These are phyloP conservation scores for Elongisporangium anandrum DNA, from an alignment of 352 stramenopile genomes.

Conservation along the genomic window DNA sequence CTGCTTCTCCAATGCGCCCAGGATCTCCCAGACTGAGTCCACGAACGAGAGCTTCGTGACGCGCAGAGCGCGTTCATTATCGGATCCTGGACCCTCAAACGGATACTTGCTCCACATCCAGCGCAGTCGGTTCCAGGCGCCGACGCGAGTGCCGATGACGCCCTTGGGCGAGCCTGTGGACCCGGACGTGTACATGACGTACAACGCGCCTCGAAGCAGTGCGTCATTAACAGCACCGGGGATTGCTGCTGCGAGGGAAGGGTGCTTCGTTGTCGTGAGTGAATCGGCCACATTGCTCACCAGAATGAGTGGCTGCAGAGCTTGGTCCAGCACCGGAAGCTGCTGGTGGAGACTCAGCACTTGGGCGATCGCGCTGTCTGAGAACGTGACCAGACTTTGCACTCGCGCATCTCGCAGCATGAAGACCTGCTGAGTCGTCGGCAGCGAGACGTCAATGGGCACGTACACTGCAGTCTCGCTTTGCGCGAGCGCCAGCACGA, in stretches of 20 bases:
- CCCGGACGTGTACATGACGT: constrained; percentile 60
- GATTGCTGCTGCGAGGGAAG: not conserved
- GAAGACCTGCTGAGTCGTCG: constrained; percentile 20
- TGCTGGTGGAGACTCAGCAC: constrained; percentile 14
- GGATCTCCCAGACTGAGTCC: constrained; percentile 52
- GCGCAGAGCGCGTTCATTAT: constrained; percentile 30
- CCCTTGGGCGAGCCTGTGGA: constrained; percentile 37
- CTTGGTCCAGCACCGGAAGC: not conserved
- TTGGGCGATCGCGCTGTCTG: constrained; percentile 2
- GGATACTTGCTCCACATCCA: constrained; percentile 47
- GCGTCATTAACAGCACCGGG: not conserved
- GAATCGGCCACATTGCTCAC: not conserved
- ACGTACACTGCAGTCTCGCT: constrained; percentile 36
- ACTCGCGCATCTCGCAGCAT: constrained; percentile 18
- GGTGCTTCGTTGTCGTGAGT: not conserved
- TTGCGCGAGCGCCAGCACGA: constrained; percentile 28
- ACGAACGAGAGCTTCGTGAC: constrained; percentile 45
- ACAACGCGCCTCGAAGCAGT: constrained; percentile 14
- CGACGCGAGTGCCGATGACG: constrained; percentile 40
- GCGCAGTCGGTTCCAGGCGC: constrained; percentile 31
- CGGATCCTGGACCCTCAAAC: constrained; percentile 20
- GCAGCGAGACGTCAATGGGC: constrained; percentile 29
- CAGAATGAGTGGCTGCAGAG: constrained; percentile 15
- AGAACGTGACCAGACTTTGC: constrained; percentile 26
- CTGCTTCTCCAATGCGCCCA: constrained; percentile 32